A percentile compares a stretch with the other conserved stretches of the same genome.
These are phyloP conservation scores for Lachancea sp. DNA, from an alignment of 805 yeast genomes.

Conservation along the genomic window DNA sequence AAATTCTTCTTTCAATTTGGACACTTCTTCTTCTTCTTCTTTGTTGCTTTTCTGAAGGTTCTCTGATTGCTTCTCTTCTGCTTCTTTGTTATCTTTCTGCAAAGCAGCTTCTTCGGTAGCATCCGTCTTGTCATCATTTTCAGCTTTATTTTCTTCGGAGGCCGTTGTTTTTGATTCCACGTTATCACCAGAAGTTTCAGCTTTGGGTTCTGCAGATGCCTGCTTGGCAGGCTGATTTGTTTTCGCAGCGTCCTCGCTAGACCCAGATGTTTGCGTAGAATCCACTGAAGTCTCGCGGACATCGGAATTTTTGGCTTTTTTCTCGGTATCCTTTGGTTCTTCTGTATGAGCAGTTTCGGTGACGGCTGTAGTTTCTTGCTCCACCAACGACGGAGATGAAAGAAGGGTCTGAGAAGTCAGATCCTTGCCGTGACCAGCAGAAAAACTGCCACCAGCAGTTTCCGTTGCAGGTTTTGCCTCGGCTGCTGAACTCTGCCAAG, in stretches of 20 bases:
- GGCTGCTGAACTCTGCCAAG: slow-evolving; percentile 1
- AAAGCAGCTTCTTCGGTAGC: background rate
- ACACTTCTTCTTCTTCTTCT: slow-evolving; percentile 10
- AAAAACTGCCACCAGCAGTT: background rate
- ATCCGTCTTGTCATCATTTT: slow-evolving; percentile 11
- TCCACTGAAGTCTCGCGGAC: background rate
- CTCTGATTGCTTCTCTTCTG: background rate
- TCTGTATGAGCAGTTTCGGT: background rate
- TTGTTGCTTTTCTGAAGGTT: background rate
- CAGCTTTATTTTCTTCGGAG: background rate
- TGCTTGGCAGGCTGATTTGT: background rate
- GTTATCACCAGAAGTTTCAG: background rate
- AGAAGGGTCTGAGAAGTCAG: background rate
- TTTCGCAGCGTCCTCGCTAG: background rate
- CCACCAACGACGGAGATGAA: background rate
- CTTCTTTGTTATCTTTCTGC: slow-evolving; percentile 2
- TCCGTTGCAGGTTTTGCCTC: background rate
- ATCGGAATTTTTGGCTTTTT: background rate
- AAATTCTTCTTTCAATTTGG: slow-evolving; percentile 21
- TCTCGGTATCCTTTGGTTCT: background rate
- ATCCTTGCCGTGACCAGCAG: background rate
- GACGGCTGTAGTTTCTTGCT: slow-evolving; percentile 2
- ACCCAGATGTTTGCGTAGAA: background rate
- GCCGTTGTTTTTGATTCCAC: background rate
- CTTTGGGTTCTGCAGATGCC: background rate